Evolutionary conservation across 208 protist species (phyloP).

Genomic region (Strigomonas oncopelti): DNA sequence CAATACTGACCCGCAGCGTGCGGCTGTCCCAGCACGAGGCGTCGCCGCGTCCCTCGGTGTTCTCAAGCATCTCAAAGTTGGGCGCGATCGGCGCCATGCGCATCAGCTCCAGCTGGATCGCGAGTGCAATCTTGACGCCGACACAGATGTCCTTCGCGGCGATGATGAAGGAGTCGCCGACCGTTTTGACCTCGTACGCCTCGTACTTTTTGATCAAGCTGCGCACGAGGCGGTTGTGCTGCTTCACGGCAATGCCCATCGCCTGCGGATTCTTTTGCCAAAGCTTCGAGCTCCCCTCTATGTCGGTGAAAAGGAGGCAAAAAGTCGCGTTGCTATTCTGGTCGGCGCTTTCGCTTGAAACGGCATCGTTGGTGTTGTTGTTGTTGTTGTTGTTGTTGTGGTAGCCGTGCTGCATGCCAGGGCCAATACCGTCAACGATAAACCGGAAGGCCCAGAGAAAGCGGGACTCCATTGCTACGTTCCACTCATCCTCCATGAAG

Average conservation of each 20-base stretch:
- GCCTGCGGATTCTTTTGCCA: conserved; percentile 59
- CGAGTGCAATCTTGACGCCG: conserved; percentile 63
- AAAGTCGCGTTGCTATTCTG: conserved; percentile 40
- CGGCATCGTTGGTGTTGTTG: too few relatives aligned
- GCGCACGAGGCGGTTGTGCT: conserved; percentile 67
- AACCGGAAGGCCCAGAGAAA: conserved; percentile 48
- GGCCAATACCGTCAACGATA: conserved; percentile 44
- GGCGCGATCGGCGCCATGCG: conserved; percentile 52
- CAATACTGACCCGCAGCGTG: conserved; percentile 60
- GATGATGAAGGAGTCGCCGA: conserved; percentile 85
- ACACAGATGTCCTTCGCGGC: conserved; percentile 57
- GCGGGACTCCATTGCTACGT: conserved; percentile 55
- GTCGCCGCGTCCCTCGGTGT: conserved; percentile 47
- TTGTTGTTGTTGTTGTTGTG: conserved; percentile 39
- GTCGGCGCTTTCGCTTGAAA: conserved; percentile 13
- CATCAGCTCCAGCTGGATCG: conserved; percentile 75
- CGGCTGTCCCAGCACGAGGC: conserved; percentile 28
- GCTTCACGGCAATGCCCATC: conserved; percentile 63
- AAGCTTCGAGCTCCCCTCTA: conserved; percentile 74
- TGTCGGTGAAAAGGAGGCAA: conserved; percentile 75
- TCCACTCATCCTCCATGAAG: conserved; percentile 72
- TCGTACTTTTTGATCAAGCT: conserved; percentile 53
- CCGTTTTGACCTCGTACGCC: conserved; percentile 82
- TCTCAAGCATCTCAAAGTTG: conserved; percentile 58
- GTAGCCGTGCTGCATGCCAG: conserved; percentile 44